These are phyloP conservation scores for Alternaria consortialis DNA, from an alignment of 2,329 filamentous ascomycete species.

Conservation along the genomic window DNA sequence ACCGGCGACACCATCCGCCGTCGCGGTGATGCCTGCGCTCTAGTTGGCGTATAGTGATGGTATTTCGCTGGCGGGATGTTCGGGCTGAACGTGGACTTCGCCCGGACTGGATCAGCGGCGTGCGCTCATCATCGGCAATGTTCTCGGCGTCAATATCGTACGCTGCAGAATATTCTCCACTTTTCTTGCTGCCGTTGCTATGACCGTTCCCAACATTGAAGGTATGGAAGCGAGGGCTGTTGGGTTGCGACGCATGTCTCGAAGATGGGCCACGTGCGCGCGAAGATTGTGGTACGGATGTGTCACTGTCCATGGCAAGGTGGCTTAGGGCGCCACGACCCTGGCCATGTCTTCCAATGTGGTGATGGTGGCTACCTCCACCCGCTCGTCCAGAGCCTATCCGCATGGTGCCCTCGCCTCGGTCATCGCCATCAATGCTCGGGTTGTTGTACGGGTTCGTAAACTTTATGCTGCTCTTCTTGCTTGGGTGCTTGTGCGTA, in stretches of 20 bases:
- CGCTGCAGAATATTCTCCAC: constrained; percentile 68
- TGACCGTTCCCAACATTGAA: constrained; percentile 53
- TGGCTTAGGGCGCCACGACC: constrained; percentile 74
- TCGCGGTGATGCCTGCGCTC: constrained; percentile 70
- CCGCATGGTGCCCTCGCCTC: constrained; percentile 50
- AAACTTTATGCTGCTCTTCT: constrained; percentile 97
- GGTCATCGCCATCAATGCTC: constrained; percentile 59
- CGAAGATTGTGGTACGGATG: constrained; percentile 74
- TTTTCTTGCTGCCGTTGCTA: constrained; percentile 58
- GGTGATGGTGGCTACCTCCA: constrained; percentile 79
- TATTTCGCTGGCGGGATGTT: constrained; percentile 61
- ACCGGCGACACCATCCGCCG: constrained; percentile 71
- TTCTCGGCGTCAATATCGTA: constrained; percentile 85
- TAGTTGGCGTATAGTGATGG: constrained; percentile 70
- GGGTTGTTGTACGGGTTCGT: constrained; percentile 75
- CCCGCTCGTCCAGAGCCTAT: constrained; percentile 54
- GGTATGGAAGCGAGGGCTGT: constrained; percentile 68
- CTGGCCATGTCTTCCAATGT: constrained; percentile 81
- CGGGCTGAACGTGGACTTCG: constrained; percentile 64
- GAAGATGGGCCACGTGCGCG: constrained; percentile 69
- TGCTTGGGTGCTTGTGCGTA: constrained; percentile 67
- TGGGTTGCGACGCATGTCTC: constrained; percentile 71
- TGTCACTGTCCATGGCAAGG: constrained; percentile 64
- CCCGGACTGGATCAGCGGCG: constrained; percentile 75
- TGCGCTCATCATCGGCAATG: constrained; percentile 85